Percentiles rank a stretch among this genome's conserved stretches.
Conservation (phyloP, 2,329 filamentous ascomycete species). For the Aspergillaceae sp. region DNA sequence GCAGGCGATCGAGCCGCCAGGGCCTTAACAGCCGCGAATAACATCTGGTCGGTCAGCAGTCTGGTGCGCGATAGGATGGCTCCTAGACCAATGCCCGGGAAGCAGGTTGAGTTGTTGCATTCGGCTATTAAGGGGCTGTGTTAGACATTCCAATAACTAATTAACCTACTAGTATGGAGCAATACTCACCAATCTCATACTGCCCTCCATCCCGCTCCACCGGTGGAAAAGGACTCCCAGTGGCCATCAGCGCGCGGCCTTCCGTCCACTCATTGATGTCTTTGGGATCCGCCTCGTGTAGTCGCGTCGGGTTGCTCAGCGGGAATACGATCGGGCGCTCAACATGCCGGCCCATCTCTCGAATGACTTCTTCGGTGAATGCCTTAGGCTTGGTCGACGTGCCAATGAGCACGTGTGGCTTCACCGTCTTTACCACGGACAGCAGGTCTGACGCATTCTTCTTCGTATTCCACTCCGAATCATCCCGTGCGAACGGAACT, state of each 20-base stretch:
- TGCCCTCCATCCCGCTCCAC: constrained; percentile 52
- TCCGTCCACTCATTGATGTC: constrained; percentile 72
- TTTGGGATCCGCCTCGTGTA: constrained; percentile 71
- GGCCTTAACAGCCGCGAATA: constrained; percentile 68
- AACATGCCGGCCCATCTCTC: constrained; percentile 66
- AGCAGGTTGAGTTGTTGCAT: constrained; percentile 82
- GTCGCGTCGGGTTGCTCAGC: constrained; percentile 72
- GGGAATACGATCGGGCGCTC: constrained; percentile 70
- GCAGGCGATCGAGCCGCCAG: constrained; percentile 65
- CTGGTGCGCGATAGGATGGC: constrained; percentile 60
- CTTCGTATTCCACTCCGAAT: constrained; percentile 53
- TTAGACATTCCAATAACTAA: not conserved
- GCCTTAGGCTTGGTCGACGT: constrained; percentile 70
- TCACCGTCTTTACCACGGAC: constrained; percentile 59
- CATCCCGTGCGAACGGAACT: constrained; percentile 55
- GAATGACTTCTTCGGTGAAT: constrained; percentile 66
- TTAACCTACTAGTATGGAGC: not conserved
- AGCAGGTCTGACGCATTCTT: constrained; percentile 49
- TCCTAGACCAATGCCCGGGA: constrained; percentile 78
- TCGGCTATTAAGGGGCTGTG: constrained; percentile 49
- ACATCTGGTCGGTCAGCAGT: constrained; percentile 65
- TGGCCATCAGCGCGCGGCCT: constrained; percentile 69
- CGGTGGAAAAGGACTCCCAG: constrained; percentile 71
- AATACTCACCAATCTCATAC: constrained; percentile 45
- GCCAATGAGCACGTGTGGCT: constrained; percentile 74